These are phyloP conservation scores for Didymellaceae sp. DNA, from an alignment of 2,329 filamentous ascomycete species.

Conservation along the genomic window DNA sequence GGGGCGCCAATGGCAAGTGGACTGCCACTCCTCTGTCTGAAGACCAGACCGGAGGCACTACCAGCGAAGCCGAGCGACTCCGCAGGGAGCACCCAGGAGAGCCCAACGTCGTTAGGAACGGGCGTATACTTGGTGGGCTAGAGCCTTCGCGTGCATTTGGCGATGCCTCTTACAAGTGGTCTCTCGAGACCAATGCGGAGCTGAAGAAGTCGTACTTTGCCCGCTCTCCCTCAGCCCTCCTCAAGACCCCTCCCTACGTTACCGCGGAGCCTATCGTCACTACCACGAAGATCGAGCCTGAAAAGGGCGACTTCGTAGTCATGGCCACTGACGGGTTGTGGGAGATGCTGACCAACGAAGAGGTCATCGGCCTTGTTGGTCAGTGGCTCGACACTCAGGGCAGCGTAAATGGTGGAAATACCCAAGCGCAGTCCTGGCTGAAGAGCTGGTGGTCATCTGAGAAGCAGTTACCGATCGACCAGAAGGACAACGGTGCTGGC, in stretches of 20 bases:
- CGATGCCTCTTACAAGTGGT: conserved; percentile 98
- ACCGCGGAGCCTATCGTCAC: conserved; percentile 95
- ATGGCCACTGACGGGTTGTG: conserved; percentile 96
- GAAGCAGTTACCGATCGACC: conserved; percentile 77
- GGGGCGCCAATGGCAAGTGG: conserved; percentile 84
- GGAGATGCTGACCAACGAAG: conserved; percentile 99
- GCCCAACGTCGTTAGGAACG: conserved; percentile 83
- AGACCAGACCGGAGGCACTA: conserved; percentile 91
- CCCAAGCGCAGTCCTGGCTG: conserved; percentile 66
- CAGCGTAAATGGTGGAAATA: conserved; percentile 45
- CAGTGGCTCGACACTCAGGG: conserved; percentile 90
- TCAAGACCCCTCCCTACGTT: conserved; percentile 94
- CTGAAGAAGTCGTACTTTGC: conserved; percentile 89
- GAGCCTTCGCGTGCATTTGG: conserved; percentile 95
- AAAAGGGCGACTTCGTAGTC: conserved; percentile 92
- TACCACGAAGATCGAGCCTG: conserved; percentile 87
- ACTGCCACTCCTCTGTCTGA: conserved; percentile 86
- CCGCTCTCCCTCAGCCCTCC: conserved; percentile 73
- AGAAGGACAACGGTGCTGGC: conserved; percentile 55
- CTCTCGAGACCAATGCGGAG: conserved; percentile 78
- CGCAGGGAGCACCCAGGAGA: conserved; percentile 88
- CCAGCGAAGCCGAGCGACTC: conserved; percentile 81
- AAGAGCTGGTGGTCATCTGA: conserved; percentile 70
- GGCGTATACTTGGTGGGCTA: conserved; percentile 87
- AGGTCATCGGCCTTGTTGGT: conserved; percentile 94